phyloP scores from a whole-genome alignment of 169 alveolate species.

The Eimeria praecox region DNA sequence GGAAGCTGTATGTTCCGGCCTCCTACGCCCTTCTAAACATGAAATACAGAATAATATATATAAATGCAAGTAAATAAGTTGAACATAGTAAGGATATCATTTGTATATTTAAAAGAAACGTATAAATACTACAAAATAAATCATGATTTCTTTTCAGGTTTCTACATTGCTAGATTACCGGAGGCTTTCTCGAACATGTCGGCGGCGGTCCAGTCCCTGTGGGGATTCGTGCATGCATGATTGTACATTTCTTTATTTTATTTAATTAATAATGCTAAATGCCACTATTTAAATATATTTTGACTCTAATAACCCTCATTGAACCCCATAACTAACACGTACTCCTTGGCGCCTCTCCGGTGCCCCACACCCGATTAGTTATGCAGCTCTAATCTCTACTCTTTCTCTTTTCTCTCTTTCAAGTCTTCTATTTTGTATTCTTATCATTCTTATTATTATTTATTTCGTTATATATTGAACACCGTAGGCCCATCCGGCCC shows the following conservation, averaged over 20 bases:
- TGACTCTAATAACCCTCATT: background rate
- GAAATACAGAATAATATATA: no score
- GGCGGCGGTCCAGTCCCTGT: constrained; percentile 73
- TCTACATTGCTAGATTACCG: no score
- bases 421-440: no score
- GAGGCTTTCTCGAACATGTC: no score
- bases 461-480: background rate
- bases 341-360: background rate
- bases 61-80: no score
- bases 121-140: no score
- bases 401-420: background rate
- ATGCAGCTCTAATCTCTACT: background rate
- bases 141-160: no score
- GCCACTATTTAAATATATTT: background rate
- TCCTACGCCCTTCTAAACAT: background rate
- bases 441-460: background rate
- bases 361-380: background rate
- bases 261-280: background rate
- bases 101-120: no score
- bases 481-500: background rate
- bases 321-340: background rate
- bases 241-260: background rate
- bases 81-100: no score
- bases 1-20: no score
- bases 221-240: constrained; percentile 53